Evolutionary conservation across 169 alveolate species (phyloP).

Genomic region (Besnoitia besnoiti): DNA sequence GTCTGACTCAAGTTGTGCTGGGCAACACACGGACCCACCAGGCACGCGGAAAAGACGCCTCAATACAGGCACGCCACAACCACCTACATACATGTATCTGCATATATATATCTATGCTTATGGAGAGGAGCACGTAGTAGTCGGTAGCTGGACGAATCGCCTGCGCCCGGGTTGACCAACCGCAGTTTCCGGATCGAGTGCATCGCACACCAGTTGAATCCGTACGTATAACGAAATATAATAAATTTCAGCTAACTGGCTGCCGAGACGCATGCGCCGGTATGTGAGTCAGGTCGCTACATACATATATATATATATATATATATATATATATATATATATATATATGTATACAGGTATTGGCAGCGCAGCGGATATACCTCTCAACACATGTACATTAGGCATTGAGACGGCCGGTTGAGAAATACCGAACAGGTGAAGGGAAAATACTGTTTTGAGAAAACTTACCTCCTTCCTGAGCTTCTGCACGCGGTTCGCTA

Average conservation of each 20-base stretch:
- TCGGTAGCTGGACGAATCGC: background rate
- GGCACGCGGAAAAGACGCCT: too few species aligned
- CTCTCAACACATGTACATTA: background rate
- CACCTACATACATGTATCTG: too few species aligned
- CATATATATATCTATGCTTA: background rate
- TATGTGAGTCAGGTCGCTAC: background rate
- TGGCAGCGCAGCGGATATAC: too few species aligned
- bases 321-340: background rate
- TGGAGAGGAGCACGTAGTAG: background rate
- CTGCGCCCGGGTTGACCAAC: background rate
- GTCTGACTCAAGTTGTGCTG: conserved; percentile 51
- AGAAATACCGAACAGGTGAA: background rate
- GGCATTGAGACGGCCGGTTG: background rate
- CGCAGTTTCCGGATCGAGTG: too few species aligned
- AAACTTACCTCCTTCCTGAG: conserved; percentile 48
- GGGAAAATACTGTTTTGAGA: background rate
- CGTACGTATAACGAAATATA: too few species aligned
- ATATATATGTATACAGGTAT: background rate
- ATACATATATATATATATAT: background rate
- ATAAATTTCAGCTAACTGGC: too few species aligned
- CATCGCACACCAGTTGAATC: too few species aligned
- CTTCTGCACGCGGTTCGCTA: conserved; percentile 67
- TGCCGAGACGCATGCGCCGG: too few species aligned
- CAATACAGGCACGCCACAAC: too few species aligned
- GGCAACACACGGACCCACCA: background rate